These are phyloP conservation scores for Exophiala viscosa DNA, from an alignment of 2,329 filamentous ascomycete species.

Conservation along the genomic window DNA sequence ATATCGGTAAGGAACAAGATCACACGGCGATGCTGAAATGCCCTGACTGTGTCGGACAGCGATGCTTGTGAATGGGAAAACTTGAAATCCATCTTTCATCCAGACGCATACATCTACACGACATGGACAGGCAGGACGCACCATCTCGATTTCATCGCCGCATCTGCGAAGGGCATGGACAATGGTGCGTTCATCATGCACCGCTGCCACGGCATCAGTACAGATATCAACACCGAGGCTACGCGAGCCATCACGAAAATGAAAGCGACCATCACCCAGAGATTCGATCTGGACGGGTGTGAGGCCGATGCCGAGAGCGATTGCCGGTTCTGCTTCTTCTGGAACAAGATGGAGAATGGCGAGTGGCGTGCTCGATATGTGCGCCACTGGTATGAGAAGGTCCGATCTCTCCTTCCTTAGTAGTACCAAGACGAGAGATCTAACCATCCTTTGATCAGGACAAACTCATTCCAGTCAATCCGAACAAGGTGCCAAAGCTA, in stretches of 20 bases:
- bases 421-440: background rate
- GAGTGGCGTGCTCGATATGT: slow-evolving; percentile 35
- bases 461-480: slow-evolving; percentile 47
- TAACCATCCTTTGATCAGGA: slow-evolving; percentile 31
- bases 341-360: slow-evolving; percentile 12
- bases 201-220: slow-evolving; percentile 49
- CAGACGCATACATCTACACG: slow-evolving; percentile 48
- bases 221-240: slow-evolving; percentile 40
- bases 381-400: slow-evolving; percentile 51
- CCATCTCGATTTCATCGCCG: slow-evolving; percentile 45
- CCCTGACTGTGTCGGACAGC: slow-evolving; percentile 25
- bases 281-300: slow-evolving; percentile 37
- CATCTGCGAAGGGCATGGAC: slow-evolving; percentile 50
- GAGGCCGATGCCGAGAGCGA: slow-evolving; percentile 27
- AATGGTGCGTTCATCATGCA: slow-evolving; percentile 57
- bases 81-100: slow-evolving; percentile 49
- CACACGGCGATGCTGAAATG: slow-evolving; percentile 3
- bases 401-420: background rate
- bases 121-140: slow-evolving; percentile 48
- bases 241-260: slow-evolving; percentile 51
- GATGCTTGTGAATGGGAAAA: slow-evolving; percentile 54
- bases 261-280: slow-evolving; percentile 54
- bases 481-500: slow-evolving; percentile 40
- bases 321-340: slow-evolving; percentile 27
- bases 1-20: slow-evolving; percentile 37